Evolutionary conservation across 805 yeast genomes (phyloP), one percentile per base, ranked within the genome.

Genomic region (Yamadazyma laniorum): DNA sequence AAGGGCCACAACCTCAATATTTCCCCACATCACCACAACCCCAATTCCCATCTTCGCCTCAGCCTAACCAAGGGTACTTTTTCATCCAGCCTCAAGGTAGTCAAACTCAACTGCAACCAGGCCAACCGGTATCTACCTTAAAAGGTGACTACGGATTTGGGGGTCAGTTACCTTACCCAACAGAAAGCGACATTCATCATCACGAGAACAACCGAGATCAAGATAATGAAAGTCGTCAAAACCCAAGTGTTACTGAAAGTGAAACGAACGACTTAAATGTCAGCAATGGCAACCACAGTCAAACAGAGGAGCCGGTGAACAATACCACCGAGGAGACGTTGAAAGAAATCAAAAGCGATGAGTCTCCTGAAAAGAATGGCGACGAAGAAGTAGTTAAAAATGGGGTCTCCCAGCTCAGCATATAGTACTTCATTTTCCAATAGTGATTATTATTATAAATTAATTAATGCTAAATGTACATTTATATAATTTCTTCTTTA

Each of bases 11-110:
- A 42, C 65, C 68, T 2, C 72, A 66, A 36, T 63, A 61, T 48
- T 65, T 65, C 46, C 67, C 69, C 2, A 48, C 61, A 1, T 51
- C 65, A n/a, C 67, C 67, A 12, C 63, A 53, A 34, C 58, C 58
- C 5, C 49, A 49, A 35, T 48, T 39, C 31, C 50, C 34, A 18
- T 25, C 35, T n/a, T 39, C 39, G 15, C 45, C 47, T 13, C 52
- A 46, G 26, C 49, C 53, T 29, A 52, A 37, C 30, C 43, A 35
- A 33, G 36, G 40, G 23, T 35, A 28, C 36, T 34, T 37, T 32
- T 39, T 19, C 18, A 9, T 34, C 15, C 22, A 16, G 25, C 37
- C 30, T 3, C 25, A 25, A 9, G 42, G 21, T 22, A 27, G 25
- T 12, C 39, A 35, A 36, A 14, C 14, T 8, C 35, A 28, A 13